phyloP scores from a whole-genome alignment of 1,284 basidiomycete species.

The Lentinus polychrous region DNA sequence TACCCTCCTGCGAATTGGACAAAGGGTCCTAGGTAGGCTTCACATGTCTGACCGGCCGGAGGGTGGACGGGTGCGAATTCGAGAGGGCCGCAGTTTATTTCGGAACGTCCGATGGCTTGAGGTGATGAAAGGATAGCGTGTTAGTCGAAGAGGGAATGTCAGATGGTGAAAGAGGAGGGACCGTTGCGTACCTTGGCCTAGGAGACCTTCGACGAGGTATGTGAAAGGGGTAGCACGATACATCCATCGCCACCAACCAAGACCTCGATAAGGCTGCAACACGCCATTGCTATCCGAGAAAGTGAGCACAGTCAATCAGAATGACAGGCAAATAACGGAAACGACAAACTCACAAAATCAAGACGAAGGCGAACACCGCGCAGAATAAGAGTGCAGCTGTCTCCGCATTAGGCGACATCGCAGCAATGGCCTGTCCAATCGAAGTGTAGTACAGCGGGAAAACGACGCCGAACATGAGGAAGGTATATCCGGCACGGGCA shows the following conservation, averaged over 20 bases:
- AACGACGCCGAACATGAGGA: constrained; percentile 42
- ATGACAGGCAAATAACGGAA: too few relatives aligned
- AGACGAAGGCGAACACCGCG: constrained; percentile 53
- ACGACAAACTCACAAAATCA: constrained; percentile 50
- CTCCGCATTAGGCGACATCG: constrained; percentile 59
- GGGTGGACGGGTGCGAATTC: constrained; percentile 47
- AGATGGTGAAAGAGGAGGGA: not conserved
- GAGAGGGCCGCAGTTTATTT: constrained; percentile 35
- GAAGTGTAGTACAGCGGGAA: constrained; percentile 55
- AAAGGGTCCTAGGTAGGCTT: constrained; percentile 48
- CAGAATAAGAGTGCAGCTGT: constrained; percentile 60
- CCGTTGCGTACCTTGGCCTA: constrained; percentile 37
- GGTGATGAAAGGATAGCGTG: not conserved
- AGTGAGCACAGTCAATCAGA: constrained; percentile 3
- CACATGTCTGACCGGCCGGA: constrained; percentile 57
- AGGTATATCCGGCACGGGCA: constrained; percentile 49
- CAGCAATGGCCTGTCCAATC: constrained; percentile 44
- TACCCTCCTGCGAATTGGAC: constrained; percentile 56
- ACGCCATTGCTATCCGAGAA: constrained; percentile 45
- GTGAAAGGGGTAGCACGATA: constrained; percentile 75
- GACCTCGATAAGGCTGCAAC: constrained; percentile 51
- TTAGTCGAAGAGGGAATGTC: too few relatives aligned
- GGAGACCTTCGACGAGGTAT: constrained; percentile 54
- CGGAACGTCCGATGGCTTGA: constrained; percentile 29
- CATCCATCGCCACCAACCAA: constrained; percentile 85